phyloP scores from a whole-genome alignment of 2,329 filamentous ascomycete genomes.

The Curvularia sp. region DNA sequence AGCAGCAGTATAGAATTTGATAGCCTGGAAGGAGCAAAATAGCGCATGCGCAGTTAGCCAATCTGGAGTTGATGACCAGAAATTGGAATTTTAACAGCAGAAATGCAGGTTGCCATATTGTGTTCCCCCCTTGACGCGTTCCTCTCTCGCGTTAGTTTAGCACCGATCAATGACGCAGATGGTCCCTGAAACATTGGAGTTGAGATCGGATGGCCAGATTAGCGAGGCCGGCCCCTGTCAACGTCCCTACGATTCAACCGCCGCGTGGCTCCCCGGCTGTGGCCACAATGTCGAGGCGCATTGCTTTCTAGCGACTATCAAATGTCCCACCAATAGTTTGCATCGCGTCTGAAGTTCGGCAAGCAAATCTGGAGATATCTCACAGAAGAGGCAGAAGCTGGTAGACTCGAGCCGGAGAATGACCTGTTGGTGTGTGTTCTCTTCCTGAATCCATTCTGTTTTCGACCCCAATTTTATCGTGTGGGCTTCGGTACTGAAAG shows the following conservation, averaged over 20 bases:
- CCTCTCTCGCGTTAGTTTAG: constrained; percentile 20
- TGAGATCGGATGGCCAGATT: constrained; percentile 32
- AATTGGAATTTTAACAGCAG: neutral
- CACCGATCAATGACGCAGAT: constrained; percentile 42
- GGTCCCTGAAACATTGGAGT: constrained; percentile 33
- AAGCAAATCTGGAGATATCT: neutral
- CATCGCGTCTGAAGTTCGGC: neutral
- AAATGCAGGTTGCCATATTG: neutral
- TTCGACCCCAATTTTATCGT: constrained; percentile 1
- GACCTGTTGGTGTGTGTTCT: neutral
- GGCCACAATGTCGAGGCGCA: neutral
- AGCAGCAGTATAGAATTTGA: neutral
- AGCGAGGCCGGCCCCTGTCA: constrained; percentile 27
- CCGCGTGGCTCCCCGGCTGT: neutral
- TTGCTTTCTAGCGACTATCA: neutral
- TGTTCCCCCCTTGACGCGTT: constrained; percentile 23
- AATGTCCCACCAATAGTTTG: neutral
- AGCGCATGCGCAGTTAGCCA: constrained; percentile 2
- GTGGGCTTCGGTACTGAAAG: neutral
- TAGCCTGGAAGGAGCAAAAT: neutral
- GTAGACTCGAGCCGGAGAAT: neutral
- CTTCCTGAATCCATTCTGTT: neutral
- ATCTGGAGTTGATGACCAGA: neutral
- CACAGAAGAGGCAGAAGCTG: neutral
- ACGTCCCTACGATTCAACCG: constrained; percentile 5